Base-by-base conservation (phyloP, 75 land plant species). In the Sequoia sempervirens region DNA sequence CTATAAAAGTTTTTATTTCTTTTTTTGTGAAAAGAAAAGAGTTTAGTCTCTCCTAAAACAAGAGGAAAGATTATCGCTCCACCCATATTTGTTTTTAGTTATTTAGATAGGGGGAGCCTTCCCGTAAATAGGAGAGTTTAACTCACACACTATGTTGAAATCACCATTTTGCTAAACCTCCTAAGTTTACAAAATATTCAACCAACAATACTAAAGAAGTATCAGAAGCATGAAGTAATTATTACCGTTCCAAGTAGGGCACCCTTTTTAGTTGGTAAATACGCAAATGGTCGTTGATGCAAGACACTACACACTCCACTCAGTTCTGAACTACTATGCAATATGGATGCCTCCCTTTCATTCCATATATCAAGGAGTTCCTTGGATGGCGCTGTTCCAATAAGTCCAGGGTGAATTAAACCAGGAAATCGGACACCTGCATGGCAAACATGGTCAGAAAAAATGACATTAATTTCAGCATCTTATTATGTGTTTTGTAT, bases 351-450 rank as follows among this genome's bases (percentile, higher is more conserved):
- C 85, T 85, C 86, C 53, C 86, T 82, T 46, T 36, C 70, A 43
- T 85, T 85, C 86, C 86, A 85, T 37, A 85, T 85, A 64, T 85
- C 70, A 52, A 85, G 79, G 37, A 85, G 85, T 54, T 85, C 86
- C 40, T 83, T 85, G 36, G 85, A 85, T 10, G 86, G 85, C 58
- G 86, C 85, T 15, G 86, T 85, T 46, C 86, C 86, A 85, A 85
- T 85, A 64, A 85, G 50, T n/a, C 86, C 86, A 28, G 86, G 86
- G 82, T 85, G 86, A 38, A 83, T 83, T 36, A 85, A 26, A 26
- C 86, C 86, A 37, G 86, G 86, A 85, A 85, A 82, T 53, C 86
- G 86, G 34, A 85, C 86, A 50, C 86, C 86, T 85, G 4, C 30
- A 47, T 28, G 17, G 45, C 6, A 75, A 78, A 45, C 13, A 78